A percentile compares a stretch with the other conserved stretches of the same genome.
These are phyloP conservation scores for Acanthamoeba castellanii DNA, from an alignment of 208 protist species.

Conservation along the genomic window DNA sequence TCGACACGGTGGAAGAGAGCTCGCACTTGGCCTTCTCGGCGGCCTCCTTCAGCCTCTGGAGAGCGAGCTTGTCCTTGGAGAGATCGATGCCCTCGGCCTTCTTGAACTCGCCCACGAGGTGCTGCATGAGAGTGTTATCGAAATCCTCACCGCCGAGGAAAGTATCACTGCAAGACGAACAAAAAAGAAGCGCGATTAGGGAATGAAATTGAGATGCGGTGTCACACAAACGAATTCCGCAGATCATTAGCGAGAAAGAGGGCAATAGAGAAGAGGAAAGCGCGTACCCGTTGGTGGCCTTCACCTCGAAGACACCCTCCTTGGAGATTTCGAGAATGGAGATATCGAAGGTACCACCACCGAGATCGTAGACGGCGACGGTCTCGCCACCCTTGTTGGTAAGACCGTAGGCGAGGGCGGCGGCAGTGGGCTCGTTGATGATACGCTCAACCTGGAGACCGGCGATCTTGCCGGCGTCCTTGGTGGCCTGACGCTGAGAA, in stretches of 20 bases:
- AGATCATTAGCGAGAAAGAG: too few species aligned
- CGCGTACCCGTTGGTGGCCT: constrained; percentile 98
- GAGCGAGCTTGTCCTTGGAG: constrained; percentile 93
- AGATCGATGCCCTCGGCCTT: constrained; percentile 95
- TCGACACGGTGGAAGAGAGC: constrained; percentile 93
- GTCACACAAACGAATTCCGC: too few species aligned
- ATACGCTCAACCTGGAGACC: constrained; percentile 98
- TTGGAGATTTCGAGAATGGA: constrained; percentile 99
- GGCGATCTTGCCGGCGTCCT: constrained; percentile 94
- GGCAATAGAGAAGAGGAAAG: too few species aligned
- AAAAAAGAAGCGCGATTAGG: too few species aligned
- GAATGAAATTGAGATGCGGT: too few species aligned
- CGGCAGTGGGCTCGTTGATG: constrained; percentile 99
- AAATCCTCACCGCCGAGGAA: constrained; percentile 99
- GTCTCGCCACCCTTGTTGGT: constrained; percentile 92
- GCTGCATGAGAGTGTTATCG: constrained; percentile 97
- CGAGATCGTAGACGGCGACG: constrained; percentile 98
- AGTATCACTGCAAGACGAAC: too few species aligned
- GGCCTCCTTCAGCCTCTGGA: constrained; percentile 92
- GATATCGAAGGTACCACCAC: constrained; percentile 98
- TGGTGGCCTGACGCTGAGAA: constrained; percentile 94
- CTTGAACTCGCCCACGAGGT: constrained; percentile 98
- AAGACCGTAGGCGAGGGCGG: constrained; percentile 99
- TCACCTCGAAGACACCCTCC: constrained; percentile 99
- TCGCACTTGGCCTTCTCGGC: constrained; percentile 96